These are phyloP conservation scores for Alternaria gaisen DNA, from an alignment of 2,329 filamentous ascomycete species.

Conservation along the genomic window DNA sequence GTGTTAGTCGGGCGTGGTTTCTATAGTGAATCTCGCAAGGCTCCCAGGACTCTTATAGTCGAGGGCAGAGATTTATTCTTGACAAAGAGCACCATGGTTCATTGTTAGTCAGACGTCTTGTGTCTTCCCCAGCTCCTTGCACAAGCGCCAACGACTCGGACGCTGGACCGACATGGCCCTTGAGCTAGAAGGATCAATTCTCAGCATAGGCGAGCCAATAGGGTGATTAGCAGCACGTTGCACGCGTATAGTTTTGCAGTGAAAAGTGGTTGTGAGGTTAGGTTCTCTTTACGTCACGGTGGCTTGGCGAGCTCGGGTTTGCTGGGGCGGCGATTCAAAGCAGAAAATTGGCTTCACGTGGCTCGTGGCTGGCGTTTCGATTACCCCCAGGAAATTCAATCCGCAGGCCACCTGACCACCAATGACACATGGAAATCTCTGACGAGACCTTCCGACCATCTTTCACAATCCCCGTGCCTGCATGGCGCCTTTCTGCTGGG, in stretches of 20 bases:
- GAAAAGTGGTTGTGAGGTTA: conserved; percentile 30
- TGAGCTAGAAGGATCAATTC: conserved; percentile 32
- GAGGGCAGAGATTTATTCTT: conserved; percentile 38
- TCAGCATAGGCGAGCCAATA: conserved; percentile 30
- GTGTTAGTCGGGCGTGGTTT: conserved; percentile 28
- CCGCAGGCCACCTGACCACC: conserved; percentile 18
- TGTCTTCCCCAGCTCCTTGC: conserved; percentile 35
- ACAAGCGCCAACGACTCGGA: conserved; percentile 39
- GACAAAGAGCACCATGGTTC: conserved; percentile 41
- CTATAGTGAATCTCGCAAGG: conserved; percentile 17
- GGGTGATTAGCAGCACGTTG: conserved; percentile 11
- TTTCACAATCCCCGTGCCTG: conserved; percentile 36
- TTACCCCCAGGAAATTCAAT: conserved; percentile 29
- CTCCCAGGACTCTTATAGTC: conserved; percentile 40
- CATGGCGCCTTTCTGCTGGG: conserved; percentile 23
- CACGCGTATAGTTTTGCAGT: conserved; percentile 33
- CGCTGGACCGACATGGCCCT: conserved; percentile 34
- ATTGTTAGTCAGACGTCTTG: conserved; percentile 44
- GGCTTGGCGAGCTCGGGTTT: conserved; percentile 18
- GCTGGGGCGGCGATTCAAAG: conserved; percentile 23
- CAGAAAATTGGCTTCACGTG: conserved; percentile 27
- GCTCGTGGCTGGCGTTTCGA: conserved; percentile 20
- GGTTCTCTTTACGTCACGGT: conserved; percentile 38
- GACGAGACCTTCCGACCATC: conserved; percentile 32
- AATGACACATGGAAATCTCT: conserved; percentile 45